Base-by-base conservation (phyloP, 2,329 filamentous ascomycete species). In the Cladosporium sp. region DNA sequence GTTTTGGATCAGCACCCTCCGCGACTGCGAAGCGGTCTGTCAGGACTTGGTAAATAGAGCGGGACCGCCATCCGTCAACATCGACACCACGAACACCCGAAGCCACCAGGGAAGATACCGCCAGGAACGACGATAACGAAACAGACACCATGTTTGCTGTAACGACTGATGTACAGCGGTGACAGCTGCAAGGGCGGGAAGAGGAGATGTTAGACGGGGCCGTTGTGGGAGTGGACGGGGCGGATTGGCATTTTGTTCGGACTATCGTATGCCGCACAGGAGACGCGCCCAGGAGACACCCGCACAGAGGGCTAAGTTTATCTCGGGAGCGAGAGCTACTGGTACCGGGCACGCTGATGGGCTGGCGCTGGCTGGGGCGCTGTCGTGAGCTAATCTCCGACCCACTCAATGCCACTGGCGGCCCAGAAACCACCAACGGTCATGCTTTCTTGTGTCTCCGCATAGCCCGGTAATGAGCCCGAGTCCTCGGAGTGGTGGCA, bases 11-110 rank as follows among this genome's bases (percentile, higher is more conserved):
- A 5, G 77, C 80, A 21, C 81, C 82, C 68, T 80, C 77, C 2
- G 76, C 80, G 10, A 81, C 80, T 5, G 84, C 85, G 66, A 85
- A 81, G 1, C 86, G 83, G 70, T 87, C 85, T 2, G 85, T 86
- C 69, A 88, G 75, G 44, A 83, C 81, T 76, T 87, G 85, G 73
- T 88, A 88, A 63, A 87, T 86, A 26, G 74, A 76, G 60, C 74
- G 69, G 21, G 70, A 72, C 28, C 78, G 72, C 79, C 79, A 81
- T 52, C 80, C 70, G 7, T 72, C 72, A 21, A 67, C 62, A n/a
- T 55, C 61, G 23, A 55, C 61, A 33, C 33, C 61, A n/a, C 28
- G 33, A 52, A 55, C 61, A 37, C 26, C 50, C 11, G 61, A 63
- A 56, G 61, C 26, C 18, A 63, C 29, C 28, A 63, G 44, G 12